These are phyloP conservation scores for Perkinsus marinus DNA, from an alignment of 169 alveolate species.

Conservation along the genomic window DNA sequence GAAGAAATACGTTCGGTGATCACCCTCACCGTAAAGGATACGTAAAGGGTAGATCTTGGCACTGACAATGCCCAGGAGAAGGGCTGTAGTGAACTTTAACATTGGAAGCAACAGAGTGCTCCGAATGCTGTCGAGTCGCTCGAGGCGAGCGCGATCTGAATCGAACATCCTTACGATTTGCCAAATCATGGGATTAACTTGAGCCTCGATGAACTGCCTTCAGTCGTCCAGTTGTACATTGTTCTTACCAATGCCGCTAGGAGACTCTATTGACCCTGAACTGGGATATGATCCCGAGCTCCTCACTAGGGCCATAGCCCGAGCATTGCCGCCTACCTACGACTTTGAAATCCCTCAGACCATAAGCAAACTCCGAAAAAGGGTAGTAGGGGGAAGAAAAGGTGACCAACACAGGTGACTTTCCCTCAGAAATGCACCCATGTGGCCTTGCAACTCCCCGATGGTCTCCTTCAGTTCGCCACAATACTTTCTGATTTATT, in stretches of 20 bases:
- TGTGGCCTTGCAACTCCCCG: slow-evolving; percentile 93
- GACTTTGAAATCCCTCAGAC: slow-evolving; percentile 89
- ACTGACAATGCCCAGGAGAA: not conserved
- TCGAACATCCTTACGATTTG: too few relatives aligned
- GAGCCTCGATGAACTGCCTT: too few relatives aligned
- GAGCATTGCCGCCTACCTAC: slow-evolving; percentile 80
- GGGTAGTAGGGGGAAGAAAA: slow-evolving; percentile 18
- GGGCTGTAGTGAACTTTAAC: not conserved
- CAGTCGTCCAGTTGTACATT: not conserved
- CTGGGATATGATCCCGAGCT: slow-evolving; percentile 18
- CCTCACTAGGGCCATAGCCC: slow-evolving; percentile 46
- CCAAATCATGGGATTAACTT: too few relatives aligned
- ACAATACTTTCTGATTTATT: slow-evolving; percentile 75
- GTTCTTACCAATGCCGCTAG: not conserved
- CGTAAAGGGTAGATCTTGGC: not conserved
- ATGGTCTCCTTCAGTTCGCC: slow-evolving; percentile 75
- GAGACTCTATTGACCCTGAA: slow-evolving; percentile 24
- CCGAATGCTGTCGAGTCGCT: too few relatives aligned
- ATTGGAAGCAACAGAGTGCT: not conserved
- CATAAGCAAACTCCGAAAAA: slow-evolving; percentile 58
- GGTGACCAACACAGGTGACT: slow-evolving; percentile 7
- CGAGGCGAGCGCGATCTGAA: too few relatives aligned
- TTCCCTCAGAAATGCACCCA: slow-evolving; percentile 15
- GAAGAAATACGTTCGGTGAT: not conserved
- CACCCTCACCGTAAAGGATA: not conserved